Percentiles rank a stretch among this genome's conserved stretches.
These are phyloP conservation scores for Aegilops sharonensis DNA, from an alignment of 176 grass and related monocot genomes.

Conservation along the genomic window DNA sequence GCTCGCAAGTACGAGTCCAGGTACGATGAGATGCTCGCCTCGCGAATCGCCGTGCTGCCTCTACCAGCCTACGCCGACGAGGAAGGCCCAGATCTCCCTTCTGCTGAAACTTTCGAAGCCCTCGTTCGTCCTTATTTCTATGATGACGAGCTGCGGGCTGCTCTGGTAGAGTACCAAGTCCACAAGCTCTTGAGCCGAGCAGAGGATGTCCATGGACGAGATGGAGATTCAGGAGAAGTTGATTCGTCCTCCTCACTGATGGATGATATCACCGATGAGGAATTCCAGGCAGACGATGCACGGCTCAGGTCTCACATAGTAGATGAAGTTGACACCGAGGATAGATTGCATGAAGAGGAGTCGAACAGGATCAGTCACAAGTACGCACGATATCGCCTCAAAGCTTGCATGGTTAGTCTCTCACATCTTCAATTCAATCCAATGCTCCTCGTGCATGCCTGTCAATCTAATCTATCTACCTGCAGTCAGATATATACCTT, in stretches of 20 bases:
- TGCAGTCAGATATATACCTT: not conserved
- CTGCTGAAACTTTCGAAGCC: not conserved
- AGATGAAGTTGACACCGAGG: not conserved
- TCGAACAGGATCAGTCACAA: not conserved
- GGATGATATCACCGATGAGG: not conserved
- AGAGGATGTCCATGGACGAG: not conserved
- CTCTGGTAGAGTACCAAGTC: not conserved
- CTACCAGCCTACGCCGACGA: not conserved
- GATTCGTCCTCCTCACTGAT: not conserved
- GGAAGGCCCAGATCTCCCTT: not conserved
- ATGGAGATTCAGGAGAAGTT: not conserved
- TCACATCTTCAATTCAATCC: not conserved
- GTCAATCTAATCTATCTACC: not conserved
- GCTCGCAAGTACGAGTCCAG: not conserved
- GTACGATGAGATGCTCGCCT: not conserved
- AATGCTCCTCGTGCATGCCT: not conserved
- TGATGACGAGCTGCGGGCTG: not conserved
- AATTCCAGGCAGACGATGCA: not conserved
- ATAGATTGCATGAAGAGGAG: not conserved
- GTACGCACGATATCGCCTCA: not conserved
- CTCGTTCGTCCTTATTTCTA: not conserved
- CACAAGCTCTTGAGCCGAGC: not conserved
- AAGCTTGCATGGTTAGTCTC: not conserved
- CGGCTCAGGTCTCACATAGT: not conserved
- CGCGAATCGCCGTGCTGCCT: not conserved